Base-by-base conservation (phyloP, 768 basidiomycete genomes). In the Cystoderma amianthinum region DNA sequence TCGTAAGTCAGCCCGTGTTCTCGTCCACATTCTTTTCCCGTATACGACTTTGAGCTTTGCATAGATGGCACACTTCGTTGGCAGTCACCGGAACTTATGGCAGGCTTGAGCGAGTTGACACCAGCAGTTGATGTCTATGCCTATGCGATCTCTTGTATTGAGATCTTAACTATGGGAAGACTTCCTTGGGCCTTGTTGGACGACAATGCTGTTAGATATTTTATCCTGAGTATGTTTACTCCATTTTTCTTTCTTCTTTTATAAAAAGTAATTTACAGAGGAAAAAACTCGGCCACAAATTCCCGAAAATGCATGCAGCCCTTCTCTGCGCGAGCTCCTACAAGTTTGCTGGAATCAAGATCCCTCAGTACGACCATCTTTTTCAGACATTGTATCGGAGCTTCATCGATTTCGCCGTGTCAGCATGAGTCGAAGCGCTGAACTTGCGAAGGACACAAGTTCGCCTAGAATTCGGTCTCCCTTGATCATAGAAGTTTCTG, bases 31-130 rank as follows among this genome's bases (percentile, higher is more conserved):
- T 1, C 3, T 32, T 20, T 32, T 13, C 13, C 9, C 15, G 20
- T 32, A 12, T 41, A 10, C n/a, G 7, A 32, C 23, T 17, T n/a
- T n/a, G n/a, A n/a, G n/a, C n/a, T n/a, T n/a, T n/a, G 16, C 39
- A 3, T 41, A 81, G 78, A 69, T 51, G 89, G 80, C 2, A 81
- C 79, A 0, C 54, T 83, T 36, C 68, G 82, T 23, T 89, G 85
- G 85, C 76, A 76, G 48, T 76, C 80, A 3, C 85, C 85, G 0
- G 83, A 87, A 53, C 59, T 85, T 34, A 64, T 85, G 59, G 53
- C 55, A 16, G 80, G 76, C 2, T 51, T 61, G 5, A 59, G 62
- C 9, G 56, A 56, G 19, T 55, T 78, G 33, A 85, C 79, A 0
- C 56, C 64, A 2, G 69, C 74, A 23, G 72, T 71, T 37, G 85